These are phyloP conservation scores for Blastosporella zonata DNA, from an alignment of 1,284 basidiomycete genomes.

Conservation along the genomic window DNA sequence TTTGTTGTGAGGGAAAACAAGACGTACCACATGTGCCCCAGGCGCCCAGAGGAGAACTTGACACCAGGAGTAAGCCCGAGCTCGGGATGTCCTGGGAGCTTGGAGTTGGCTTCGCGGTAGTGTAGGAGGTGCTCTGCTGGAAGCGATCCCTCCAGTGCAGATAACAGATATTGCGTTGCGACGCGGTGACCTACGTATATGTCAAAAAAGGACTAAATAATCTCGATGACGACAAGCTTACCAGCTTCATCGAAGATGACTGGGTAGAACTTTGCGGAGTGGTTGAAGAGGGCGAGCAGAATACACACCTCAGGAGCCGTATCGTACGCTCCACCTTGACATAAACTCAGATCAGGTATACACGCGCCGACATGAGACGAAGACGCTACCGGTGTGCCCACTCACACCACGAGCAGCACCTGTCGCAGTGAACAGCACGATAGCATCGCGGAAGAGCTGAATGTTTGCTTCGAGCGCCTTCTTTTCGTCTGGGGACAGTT, in stretches of 20 bases:
- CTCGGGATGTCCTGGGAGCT: slow-evolving; percentile 84
- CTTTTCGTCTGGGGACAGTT: slow-evolving; percentile 60
- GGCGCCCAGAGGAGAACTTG: slow-evolving; percentile 84
- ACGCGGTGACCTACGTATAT: slow-evolving; percentile 74
- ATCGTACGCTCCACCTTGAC: slow-evolving; percentile 75
- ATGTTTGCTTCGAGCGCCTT: slow-evolving; percentile 61
- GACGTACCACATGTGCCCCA: slow-evolving; percentile 75
- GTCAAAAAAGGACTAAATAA: neutral
- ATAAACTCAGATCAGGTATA: neutral
- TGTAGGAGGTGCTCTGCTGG: slow-evolving; percentile 74
- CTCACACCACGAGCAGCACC: slow-evolving; percentile 80
- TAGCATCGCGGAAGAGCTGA: slow-evolving; percentile 76
- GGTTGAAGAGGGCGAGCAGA: slow-evolving; percentile 66
- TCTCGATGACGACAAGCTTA: slow-evolving; percentile 29
- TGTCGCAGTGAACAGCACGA: slow-evolving; percentile 79
- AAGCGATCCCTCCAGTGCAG: slow-evolving; percentile 70
- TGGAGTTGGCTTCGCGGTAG: slow-evolving; percentile 81
- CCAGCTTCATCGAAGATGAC: slow-evolving; percentile 78
- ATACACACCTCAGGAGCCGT: slow-evolving; percentile 82
- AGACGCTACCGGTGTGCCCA: slow-evolving; percentile 66
- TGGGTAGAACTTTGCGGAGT: slow-evolving; percentile 60
- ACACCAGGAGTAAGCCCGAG: slow-evolving; percentile 82
- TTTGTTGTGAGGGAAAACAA: neutral
- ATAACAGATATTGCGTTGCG: slow-evolving; percentile 80
- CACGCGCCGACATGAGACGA: neutral